Conservation (phyloP, 2,329 filamentous ascomycete species). For the Paraphoma sp. region DNA sequence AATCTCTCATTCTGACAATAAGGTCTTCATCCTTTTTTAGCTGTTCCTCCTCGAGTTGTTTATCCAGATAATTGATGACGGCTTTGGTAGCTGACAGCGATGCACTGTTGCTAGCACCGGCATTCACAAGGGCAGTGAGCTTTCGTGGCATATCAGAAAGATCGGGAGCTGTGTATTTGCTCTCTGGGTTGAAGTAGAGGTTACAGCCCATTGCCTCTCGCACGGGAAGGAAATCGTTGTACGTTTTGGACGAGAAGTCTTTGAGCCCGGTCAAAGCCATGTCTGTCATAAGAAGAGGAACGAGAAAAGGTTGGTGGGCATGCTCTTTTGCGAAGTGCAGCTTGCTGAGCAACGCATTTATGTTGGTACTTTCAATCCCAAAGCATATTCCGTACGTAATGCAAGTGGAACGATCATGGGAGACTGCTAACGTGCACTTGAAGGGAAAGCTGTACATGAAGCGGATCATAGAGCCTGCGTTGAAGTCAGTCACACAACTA, state of each 20-base stretch:
- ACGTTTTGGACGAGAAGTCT: background rate
- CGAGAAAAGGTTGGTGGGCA: slow-evolving; percentile 3
- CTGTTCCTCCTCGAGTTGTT: background rate
- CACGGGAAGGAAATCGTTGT: background rate
- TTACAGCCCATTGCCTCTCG: slow-evolving; percentile 9
- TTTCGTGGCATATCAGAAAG: slow-evolving; percentile 5
- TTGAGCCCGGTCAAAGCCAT: background rate
- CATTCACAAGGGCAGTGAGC: slow-evolving; percentile 9
- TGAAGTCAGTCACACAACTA: background rate
- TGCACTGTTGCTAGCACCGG: slow-evolving; percentile 2
- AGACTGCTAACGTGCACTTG: background rate
- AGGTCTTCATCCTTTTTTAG: background rate
- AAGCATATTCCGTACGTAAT: background rate
- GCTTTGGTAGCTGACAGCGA: background rate
- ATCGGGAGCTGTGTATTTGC: background rate
- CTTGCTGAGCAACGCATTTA: background rate
- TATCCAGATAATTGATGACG: background rate
- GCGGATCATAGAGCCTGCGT: background rate
- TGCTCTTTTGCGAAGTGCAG: background rate
- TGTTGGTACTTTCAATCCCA: background rate
- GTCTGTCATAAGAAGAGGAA: slow-evolving; percentile 2
- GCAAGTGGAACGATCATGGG: background rate
- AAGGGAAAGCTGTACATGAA: background rate
- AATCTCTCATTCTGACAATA: slow-evolving; percentile 1
- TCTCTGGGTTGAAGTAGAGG: slow-evolving; percentile 3